A percentile compares a stretch with the other conserved stretches of the same genome.
These are phyloP conservation scores for Mucor irregularis DNA, from an alignment of 371 early-diverging fungal species.

Conservation along the genomic window DNA sequence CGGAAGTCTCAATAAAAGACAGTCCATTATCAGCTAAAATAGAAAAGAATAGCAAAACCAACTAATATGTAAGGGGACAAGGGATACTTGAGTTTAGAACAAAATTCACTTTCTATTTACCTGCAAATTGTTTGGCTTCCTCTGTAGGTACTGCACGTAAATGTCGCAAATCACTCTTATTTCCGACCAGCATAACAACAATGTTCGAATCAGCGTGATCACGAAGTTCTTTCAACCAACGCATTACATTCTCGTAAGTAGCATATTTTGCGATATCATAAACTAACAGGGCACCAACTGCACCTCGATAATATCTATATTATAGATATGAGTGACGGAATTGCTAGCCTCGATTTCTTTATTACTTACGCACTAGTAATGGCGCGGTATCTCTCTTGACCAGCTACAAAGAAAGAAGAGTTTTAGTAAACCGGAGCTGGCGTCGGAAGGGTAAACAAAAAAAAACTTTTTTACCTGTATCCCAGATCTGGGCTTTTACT, in stretches of 20 bases:
- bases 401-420: slow-evolving; percentile 52
- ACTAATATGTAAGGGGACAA: neutral
- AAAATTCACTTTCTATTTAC: too few species aligned
- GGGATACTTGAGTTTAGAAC: neutral
- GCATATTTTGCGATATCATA: slow-evolving; percentile 97
- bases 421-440: neutral
- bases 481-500: slow-evolving; percentile 99
- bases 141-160: slow-evolving; percentile 96
- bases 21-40: slow-evolving; percentile 80
- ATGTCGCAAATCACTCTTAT: slow-evolving; percentile 98
- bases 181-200: slow-evolving; percentile 99
- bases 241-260: slow-evolving; percentile 91
- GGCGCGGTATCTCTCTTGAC: slow-evolving; percentile 85
- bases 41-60: neutral
- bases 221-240: slow-evolving; percentile 98
- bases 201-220: slow-evolving; percentile 98
- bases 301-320: slow-evolving; percentile 95
- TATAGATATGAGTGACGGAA: neutral
- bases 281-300: slow-evolving; percentile 96
- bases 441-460: neutral
- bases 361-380: slow-evolving; percentile 82
- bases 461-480: slow-evolving; percentile 42
- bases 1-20: slow-evolving; percentile 95
- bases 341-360: neutral
- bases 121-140: slow-evolving; percentile 82